A percentile compares a stretch with the other conserved stretches of the same genome.
These are phyloP conservation scores for Myriosclerotinia curreyana DNA, from an alignment of 2,329 filamentous ascomycete species.

Conservation along the genomic window DNA sequence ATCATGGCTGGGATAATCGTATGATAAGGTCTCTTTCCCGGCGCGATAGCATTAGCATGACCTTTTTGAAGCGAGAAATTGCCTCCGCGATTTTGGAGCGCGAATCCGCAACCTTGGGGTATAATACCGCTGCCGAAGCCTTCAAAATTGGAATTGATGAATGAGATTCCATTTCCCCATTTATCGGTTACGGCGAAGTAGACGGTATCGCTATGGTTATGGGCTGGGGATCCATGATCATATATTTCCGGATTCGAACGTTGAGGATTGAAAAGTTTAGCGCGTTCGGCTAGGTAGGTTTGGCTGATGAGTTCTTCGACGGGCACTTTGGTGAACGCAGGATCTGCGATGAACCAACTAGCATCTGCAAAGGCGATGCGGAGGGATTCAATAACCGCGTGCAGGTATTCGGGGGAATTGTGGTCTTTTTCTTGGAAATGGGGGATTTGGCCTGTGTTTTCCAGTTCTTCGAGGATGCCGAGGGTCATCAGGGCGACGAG, in stretches of 20 bases:
- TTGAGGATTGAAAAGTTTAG: slow-evolving; percentile 54
- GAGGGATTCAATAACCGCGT: slow-evolving; percentile 82
- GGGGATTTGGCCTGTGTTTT: slow-evolving; percentile 70
- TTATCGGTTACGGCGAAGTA: slow-evolving; percentile 85
- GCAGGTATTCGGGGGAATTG: slow-evolving; percentile 77
- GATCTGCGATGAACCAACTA: slow-evolving; percentile 86
- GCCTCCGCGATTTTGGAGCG: slow-evolving; percentile 86
- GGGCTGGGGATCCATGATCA: slow-evolving; percentile 76
- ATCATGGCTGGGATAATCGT: slow-evolving; percentile 94
- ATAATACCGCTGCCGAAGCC: slow-evolving; percentile 88
- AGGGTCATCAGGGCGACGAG: slow-evolving; percentile 93
- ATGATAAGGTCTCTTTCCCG: slow-evolving; percentile 88
- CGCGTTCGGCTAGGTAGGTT: slow-evolving; percentile 71
- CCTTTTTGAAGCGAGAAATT: slow-evolving; percentile 71
- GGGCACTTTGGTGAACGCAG: slow-evolving; percentile 68
- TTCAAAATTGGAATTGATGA: slow-evolving; percentile 94
- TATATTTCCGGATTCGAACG: slow-evolving; percentile 58
- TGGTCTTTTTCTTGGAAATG: slow-evolving; percentile 68
- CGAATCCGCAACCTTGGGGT: slow-evolving; percentile 83
- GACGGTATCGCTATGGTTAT: slow-evolving; percentile 86
- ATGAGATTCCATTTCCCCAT: slow-evolving; percentile 85
- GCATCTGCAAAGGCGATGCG: slow-evolving; percentile 89
- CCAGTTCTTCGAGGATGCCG: slow-evolving; percentile 84
- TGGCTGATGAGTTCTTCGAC: slow-evolving; percentile 65
- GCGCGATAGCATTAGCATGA: slow-evolving; percentile 78